phyloP scores from a whole-genome alignment of 2,329 filamentous ascomycete species.

The Diaporthe citriasiana region DNA sequence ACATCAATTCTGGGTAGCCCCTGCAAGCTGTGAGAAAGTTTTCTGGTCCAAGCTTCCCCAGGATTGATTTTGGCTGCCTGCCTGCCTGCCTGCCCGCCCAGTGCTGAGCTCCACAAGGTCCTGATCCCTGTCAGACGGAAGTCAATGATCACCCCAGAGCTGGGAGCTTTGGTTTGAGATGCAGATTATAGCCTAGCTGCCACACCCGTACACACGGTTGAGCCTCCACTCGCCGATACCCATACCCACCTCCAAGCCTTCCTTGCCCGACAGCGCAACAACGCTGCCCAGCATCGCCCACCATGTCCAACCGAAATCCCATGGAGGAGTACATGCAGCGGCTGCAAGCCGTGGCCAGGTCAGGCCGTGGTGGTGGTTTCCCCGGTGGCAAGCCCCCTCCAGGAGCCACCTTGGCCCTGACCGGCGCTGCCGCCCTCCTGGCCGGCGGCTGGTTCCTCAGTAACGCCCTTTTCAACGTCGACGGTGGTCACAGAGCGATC shows the following conservation, averaged over 20 bases:
- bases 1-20: neutral
- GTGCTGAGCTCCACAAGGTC: constrained; percentile 8
- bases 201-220: constrained; percentile 10
- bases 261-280: constrained; percentile 5
- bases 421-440: constrained; percentile 59
- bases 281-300: constrained; percentile 40
- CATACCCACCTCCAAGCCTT: constrained; percentile 24
- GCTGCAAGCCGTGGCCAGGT: constrained; percentile 63
- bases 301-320: constrained; percentile 55
- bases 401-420: constrained; percentile 56
- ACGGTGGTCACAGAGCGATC: constrained; percentile 98
- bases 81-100: constrained; percentile 13
- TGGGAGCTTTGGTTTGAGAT: constrained; percentile 20
- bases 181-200: constrained; percentile 2
- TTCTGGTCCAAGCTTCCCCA: constrained; percentile 39
- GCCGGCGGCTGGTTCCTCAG: constrained; percentile 67
- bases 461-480: constrained; percentile 83
- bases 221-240: constrained; percentile 35
- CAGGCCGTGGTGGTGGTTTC: constrained; percentile 56
- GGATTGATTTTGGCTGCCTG: constrained; percentile 32
- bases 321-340: constrained; percentile 66
- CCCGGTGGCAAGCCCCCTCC: constrained; percentile 60
- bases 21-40: constrained; percentile 32
- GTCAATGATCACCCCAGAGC: constrained; percentile 37
- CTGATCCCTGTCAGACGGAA: constrained; percentile 36